Evolutionary conservation across 169 alveolate species (phyloP).

Genomic region (Eimeria brunetti): DNA sequence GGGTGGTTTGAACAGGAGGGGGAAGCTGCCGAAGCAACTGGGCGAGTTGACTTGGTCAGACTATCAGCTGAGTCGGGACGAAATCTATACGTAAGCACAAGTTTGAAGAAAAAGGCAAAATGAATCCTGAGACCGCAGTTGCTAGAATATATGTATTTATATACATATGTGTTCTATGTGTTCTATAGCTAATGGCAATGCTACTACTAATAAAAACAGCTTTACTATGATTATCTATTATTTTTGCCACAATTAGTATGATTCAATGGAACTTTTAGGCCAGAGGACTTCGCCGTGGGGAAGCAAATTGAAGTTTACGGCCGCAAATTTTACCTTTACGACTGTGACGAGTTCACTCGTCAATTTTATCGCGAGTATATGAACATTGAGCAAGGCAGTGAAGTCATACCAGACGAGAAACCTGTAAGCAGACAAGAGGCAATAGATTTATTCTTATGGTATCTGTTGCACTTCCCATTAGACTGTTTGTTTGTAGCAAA

Average conservation of each 20-base stretch:
- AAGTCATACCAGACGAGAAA: constrained; percentile 77
- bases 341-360: constrained; percentile 90
- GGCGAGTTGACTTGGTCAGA: constrained; percentile 37
- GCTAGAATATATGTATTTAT: too few relatives aligned
- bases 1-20: constrained; percentile 28
- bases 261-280: constrained; percentile 18
- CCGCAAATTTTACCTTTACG: constrained; percentile 86
- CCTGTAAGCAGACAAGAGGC: neutral
- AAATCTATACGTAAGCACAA: constrained; percentile 36
- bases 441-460: neutral
- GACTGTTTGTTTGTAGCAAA: neutral
- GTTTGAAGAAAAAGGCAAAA: neutral
- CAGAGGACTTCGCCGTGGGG: constrained; percentile 87
- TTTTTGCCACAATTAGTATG: too few relatives aligned
- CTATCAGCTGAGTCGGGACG: constrained; percentile 32
- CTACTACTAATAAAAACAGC: too few relatives aligned
- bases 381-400: constrained; percentile 86
- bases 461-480: neutral
- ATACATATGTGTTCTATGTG: too few relatives aligned
- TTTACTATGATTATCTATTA: too few relatives aligned
- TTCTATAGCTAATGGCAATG: too few relatives aligned
- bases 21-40: constrained; percentile 41
- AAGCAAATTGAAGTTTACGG: constrained; percentile 86
- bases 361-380: constrained; percentile 87
- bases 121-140: neutral